Evolutionary conservation across 2,329 filamentous ascomycete species (phyloP).

Genomic region (Knufia fluminis): DNA sequence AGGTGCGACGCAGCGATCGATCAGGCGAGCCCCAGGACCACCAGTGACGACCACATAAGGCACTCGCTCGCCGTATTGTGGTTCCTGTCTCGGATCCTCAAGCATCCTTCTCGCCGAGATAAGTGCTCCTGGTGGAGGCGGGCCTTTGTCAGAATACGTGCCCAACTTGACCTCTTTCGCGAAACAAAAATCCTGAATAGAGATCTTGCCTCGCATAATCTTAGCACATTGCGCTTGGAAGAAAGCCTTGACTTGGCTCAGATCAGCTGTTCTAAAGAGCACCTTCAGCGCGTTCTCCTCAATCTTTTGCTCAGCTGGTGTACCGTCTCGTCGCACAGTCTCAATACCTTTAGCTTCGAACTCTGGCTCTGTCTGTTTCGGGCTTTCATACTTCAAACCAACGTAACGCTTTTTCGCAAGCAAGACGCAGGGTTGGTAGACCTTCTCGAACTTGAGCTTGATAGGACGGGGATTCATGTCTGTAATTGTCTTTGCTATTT

Average conservation of each 20-base stretch:
- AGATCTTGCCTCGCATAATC: constrained; percentile 81
- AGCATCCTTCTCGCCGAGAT: constrained; percentile 83
- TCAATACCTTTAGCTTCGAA: constrained; percentile 99
- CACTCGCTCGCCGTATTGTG: constrained; percentile 89
- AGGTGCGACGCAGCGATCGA: constrained; percentile 83
- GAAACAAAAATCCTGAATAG: constrained; percentile 93
- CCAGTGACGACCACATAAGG: constrained; percentile 91
- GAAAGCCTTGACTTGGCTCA: constrained; percentile 79
- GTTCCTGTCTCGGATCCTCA: constrained; percentile 73
- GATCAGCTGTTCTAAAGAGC: constrained; percentile 79
- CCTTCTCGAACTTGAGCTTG: constrained; percentile 97
- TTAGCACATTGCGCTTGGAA: constrained; percentile 86
- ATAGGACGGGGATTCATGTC: constrained; percentile 82
- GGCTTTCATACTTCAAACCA: constrained; percentile 88
- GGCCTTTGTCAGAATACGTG: constrained; percentile 72
- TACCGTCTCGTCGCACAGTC: constrained; percentile 89
- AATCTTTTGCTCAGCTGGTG: constrained; percentile 90
- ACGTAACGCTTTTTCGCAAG: constrained; percentile 97
- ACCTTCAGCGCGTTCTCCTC: constrained; percentile 85
- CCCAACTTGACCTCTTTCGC: constrained; percentile 85
- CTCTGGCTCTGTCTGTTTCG: constrained; percentile 65
- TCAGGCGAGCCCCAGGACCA: constrained; percentile 71
- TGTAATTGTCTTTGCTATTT: constrained; percentile 81
- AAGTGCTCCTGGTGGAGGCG: constrained; percentile 75
- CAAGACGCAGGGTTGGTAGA: constrained; percentile 89